Percentiles rank a stretch among this genome's conserved stretches.
phyloP scores from a whole-genome alignment of 495 filamentous ascomycete genomes.

The Pseudomonodictys pantanalensis region DNA sequence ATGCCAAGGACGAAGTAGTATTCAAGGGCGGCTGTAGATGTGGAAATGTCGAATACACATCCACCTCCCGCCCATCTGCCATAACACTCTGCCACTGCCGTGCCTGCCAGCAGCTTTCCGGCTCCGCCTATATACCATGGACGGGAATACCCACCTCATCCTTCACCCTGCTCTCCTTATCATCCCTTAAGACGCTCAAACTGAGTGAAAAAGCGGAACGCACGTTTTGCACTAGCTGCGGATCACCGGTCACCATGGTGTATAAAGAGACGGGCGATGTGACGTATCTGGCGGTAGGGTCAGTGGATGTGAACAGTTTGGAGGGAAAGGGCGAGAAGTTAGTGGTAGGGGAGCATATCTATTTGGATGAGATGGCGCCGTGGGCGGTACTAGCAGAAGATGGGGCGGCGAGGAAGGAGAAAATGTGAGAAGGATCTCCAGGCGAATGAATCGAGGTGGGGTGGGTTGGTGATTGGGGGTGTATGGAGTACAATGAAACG shows the following conservation, averaged over 20 bases:
- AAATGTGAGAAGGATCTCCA: no score
- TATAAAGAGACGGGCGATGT: not conserved
- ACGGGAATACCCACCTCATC: not conserved
- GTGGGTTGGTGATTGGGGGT: no score
- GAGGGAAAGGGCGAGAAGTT: constrained; percentile 8
- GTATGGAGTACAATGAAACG: no score
- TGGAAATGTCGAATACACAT: constrained; percentile 12
- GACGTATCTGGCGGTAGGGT: constrained; percentile 19
- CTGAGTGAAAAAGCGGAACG: constrained; percentile 14
- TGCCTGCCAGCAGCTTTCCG: constrained; percentile 29
- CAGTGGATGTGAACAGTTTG: constrained; percentile 13
- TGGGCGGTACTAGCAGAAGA: constrained; percentile 26
- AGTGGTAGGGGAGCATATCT: constrained; percentile 21
- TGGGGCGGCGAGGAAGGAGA: no score
- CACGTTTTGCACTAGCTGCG: constrained; percentile 23
- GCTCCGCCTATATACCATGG: constrained; percentile 19
- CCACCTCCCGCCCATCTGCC: constrained; percentile 8
- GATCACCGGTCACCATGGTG: constrained; percentile 28
- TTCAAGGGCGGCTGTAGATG: constrained; percentile 29
- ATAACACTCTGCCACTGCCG: constrained; percentile 27
- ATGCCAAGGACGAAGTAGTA: not conserved
- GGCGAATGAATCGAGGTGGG: no score
- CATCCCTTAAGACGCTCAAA: constrained; percentile 9
- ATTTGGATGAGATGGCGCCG: constrained; percentile 22
- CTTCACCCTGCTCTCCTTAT: not conserved